Percentiles rank a stretch among this genome's conserved stretches.
Conservation (phyloP, 1,139 yeast species). For the Saccharomycopsis phalli region DNA sequence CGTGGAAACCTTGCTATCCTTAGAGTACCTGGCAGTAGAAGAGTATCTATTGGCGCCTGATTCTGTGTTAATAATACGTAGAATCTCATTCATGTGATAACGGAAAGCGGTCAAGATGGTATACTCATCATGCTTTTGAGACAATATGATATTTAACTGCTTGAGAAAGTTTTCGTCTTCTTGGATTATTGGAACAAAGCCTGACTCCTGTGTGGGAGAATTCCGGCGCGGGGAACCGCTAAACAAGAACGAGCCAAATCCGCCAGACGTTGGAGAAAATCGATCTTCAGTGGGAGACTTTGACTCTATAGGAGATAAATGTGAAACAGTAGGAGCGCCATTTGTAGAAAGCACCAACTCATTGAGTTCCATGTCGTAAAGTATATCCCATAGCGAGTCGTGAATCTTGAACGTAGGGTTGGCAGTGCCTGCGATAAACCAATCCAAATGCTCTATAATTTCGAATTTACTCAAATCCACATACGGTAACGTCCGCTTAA, state of each 20-base stretch:
- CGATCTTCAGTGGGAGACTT: background rate
- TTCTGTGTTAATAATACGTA: constrained; percentile 28
- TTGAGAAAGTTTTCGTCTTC: constrained; percentile 43
- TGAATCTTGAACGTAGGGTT: constrained; percentile 56
- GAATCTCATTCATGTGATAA: constrained; percentile 40
- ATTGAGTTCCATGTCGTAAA: constrained; percentile 43
- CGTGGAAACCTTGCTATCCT: background rate
- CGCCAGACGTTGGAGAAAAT: background rate
- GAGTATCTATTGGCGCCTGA: background rate
- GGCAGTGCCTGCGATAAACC: constrained; percentile 58
- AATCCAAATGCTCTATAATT: constrained; percentile 42
- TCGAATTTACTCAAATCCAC: constrained; percentile 56
- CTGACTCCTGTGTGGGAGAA: background rate
- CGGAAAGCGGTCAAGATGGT: constrained; percentile 40
- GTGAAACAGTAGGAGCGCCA: background rate
- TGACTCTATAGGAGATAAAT: background rate
- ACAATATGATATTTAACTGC: constrained; percentile 36
- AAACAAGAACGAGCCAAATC: background rate
- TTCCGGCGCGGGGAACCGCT: background rate
- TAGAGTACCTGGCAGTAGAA: background rate
- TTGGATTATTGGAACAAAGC: constrained; percentile 31
- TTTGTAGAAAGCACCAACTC: constrained; percentile 20
- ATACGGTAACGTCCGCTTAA: constrained; percentile 46
- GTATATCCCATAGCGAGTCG: constrained; percentile 51
- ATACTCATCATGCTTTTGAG: constrained; percentile 41